Evolutionary conservation across 2,329 filamentous ascomycete genomes (phyloP), one percentile per base, ranked within the genome.

Genomic region (Fusarium setosum): DNA sequence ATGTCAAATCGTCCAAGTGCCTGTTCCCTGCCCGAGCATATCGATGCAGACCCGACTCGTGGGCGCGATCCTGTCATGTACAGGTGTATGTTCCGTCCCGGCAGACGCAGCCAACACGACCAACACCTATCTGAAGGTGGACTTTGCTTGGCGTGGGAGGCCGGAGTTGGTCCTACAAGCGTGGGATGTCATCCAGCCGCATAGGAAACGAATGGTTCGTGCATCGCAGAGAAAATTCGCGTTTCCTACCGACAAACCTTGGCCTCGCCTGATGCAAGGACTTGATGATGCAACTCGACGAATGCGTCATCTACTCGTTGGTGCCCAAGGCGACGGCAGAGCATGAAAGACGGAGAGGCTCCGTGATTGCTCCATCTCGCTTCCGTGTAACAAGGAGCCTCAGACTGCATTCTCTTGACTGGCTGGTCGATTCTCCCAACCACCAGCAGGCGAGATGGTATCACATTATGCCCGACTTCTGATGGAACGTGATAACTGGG

Each of bases 401-500:
- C 32, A 44, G 29, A 45, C 15, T 31, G 17, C 31, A 21, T 6
- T 41, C 32, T 29, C 15, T 31, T 47, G 40, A 47, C 21, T 47
- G 24, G 37, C 21, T 47, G 24, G 37, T 26, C n/a, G 29, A 47
- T 51, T 24, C n/a, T 34, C 35, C 37, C 40, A 57, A 59, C 29
- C 53, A 52, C 18, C 7, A 24, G 6, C 20, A 9, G 13, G 10
- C n/a, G 35, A 34, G 21, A 64, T 47, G 31, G 49, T 38, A 38
- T 44, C 57, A 24, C 31, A 42, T 40, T 48, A 18, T 24, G 26
- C 18, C 47, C 32, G 31, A 15, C 26, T 24, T 48, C 34, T 41
- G 38, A 38, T 34, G 45, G 51, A 64, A 56, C 40, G 49, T 53
- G 59, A 67, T 47, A 61, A 61, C 42, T 13, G 26, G 5, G 34